Evolutionary conservation across 768 basidiomycete genomes (phyloP).

Genomic region (Lentinula detonsa): DNA sequence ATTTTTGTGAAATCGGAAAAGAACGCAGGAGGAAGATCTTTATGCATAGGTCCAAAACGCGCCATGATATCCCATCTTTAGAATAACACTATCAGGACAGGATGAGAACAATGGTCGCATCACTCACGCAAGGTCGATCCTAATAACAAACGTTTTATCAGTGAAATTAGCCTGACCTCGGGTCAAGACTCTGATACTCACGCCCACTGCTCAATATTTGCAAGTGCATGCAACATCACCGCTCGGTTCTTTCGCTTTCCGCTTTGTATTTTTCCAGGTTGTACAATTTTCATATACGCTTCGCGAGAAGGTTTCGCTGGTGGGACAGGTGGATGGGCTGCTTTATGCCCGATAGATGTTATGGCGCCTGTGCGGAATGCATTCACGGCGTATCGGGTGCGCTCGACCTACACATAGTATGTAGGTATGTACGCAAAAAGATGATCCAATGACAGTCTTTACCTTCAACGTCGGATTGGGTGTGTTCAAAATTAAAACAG

Average conservation of each 20-base stretch:
- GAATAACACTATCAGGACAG: neutral
- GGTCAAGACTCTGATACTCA: conserved; percentile 30
- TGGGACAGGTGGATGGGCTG: conserved; percentile 37
- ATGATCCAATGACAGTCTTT: conserved; percentile 8
- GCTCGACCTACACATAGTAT: conserved; percentile 41
- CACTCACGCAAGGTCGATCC: conserved; percentile 70
- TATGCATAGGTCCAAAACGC: conserved; percentile 59
- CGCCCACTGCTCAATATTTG: conserved; percentile 89
- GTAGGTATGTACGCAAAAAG: neutral
- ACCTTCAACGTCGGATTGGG: conserved; percentile 63
- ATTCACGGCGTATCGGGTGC: conserved; percentile 64
- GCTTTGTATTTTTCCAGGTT: conserved; percentile 47
- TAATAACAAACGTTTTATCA: conserved; percentile 13
- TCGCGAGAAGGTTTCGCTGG: conserved; percentile 65
- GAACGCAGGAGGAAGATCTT: conserved; percentile 63
- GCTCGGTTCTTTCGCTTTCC: conserved; percentile 54
- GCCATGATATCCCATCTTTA: conserved; percentile 79
- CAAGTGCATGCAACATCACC: conserved; percentile 75
- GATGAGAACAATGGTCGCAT: neutral
- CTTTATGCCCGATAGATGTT: conserved; percentile 55
- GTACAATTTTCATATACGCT: conserved; percentile 45
- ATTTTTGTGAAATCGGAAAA: conserved; percentile 81
- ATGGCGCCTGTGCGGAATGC: conserved; percentile 67
- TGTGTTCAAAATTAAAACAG: conserved; percentile 73
- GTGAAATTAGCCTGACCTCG: neutral